phyloP scores from a whole-genome alignment of 2,329 filamentous ascomycete species.

The Fonsecaea pedrosoi region DNA sequence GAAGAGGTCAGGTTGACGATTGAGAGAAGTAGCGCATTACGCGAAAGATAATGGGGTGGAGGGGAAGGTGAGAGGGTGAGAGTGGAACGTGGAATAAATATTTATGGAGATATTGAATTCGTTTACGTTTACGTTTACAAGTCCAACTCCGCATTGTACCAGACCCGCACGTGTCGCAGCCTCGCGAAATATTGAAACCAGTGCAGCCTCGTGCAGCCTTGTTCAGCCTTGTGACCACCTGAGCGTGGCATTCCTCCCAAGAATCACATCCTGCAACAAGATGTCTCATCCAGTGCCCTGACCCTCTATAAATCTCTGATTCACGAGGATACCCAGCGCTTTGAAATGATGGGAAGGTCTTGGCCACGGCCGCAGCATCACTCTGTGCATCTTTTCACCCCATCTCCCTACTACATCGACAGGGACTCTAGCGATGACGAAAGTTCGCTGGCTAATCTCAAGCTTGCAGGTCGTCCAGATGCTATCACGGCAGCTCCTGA shows the following conservation, averaged over 20 bases:
- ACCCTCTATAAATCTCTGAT: no score
- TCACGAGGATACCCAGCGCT: no score
- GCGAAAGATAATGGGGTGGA: not conserved
- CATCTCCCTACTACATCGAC: no score
- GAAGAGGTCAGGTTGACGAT: not conserved
- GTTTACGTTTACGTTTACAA: constrained; percentile 6
- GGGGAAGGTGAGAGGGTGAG: not conserved
- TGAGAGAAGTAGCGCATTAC: not conserved
- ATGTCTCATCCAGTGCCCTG: not conserved
- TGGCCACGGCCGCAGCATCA: no score
- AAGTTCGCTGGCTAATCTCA: no score
- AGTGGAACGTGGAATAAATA: not conserved
- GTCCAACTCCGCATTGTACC: constrained; percentile 3
- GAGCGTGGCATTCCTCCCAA: not conserved
- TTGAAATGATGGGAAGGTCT: no score
- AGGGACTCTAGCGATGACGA: no score
- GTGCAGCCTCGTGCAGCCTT: not conserved
- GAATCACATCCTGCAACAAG: not conserved
- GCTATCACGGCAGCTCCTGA: no score
- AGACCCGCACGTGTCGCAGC: not conserved
- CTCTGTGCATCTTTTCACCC: no score
- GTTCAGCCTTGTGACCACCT: not conserved
- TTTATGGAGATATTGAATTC: not conserved
- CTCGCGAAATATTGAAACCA: not conserved
- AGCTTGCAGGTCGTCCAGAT: no score